A percentile compares a stretch with the other conserved stretches of the same genome.
Evolutionary conservation across 208 protist species (phyloP).

Genomic region (Trypanosoma rangeli): DNA sequence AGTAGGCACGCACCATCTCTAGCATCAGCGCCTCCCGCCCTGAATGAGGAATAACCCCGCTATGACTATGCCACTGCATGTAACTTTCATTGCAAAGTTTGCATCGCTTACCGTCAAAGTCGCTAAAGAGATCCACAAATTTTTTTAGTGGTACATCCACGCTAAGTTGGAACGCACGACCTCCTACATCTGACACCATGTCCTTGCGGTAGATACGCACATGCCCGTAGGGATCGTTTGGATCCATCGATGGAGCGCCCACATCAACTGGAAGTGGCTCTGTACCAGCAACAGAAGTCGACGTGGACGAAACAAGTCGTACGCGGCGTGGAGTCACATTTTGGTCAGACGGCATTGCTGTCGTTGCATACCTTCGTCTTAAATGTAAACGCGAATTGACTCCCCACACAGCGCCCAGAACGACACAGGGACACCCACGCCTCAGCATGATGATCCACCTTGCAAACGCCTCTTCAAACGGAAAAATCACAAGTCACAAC

Average conservation of each 20-base stretch:
- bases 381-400: background rate
- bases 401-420: background rate
- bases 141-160: constrained; percentile 65
- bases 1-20: constrained; percentile 80
- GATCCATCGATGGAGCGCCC: constrained; percentile 2
- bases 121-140: constrained; percentile 78
- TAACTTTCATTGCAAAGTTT: constrained; percentile 88
- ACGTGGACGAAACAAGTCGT: constrained; percentile 24
- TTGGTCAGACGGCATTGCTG: background rate
- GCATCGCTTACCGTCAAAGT: constrained; percentile 77
- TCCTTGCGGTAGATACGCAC: constrained; percentile 68
- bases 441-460: constrained; percentile 1
- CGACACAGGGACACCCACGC: background rate
- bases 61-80: constrained; percentile 74
- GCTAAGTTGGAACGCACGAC: constrained; percentile 36
- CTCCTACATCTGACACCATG: constrained; percentile 37
- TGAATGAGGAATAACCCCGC: constrained; percentile 58
- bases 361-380: background rate
- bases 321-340: constrained; percentile 11
- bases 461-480: background rate
- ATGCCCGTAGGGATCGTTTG: constrained; percentile 38
- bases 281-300: background rate
- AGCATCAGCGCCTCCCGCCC: constrained; percentile 75
- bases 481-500: background rate
- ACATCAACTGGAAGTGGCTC: constrained; percentile 13